A percentile compares a stretch with the other conserved stretches of the same genome.
Evolutionary conservation across 1,139 yeast genomes (phyloP).

Genomic region (Komagataea norvegica): DNA sequence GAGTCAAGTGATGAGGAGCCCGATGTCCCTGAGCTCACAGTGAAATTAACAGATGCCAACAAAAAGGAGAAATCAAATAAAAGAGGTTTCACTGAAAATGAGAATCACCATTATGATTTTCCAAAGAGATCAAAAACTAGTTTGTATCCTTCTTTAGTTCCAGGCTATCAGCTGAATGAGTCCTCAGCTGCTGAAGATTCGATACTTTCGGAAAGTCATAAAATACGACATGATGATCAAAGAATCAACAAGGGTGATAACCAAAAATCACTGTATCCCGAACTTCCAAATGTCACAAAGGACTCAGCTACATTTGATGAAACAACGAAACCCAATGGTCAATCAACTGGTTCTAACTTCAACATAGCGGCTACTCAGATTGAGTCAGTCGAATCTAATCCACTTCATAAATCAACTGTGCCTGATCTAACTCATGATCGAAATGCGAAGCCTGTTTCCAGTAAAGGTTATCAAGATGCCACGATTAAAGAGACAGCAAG

Average conservation of each 20-base stretch:
- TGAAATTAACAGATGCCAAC: neutral
- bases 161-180: slow-evolving; percentile 3
- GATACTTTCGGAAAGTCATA: neutral
- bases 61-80: neutral
- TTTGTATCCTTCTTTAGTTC: slow-evolving; percentile 9
- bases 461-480: no score
- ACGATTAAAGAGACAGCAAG: neutral
- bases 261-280: slow-evolving; percentile 6
- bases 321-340: slow-evolving; percentile 7
- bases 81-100: neutral
- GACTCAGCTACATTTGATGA: slow-evolving; percentile 1
- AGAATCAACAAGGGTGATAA: neutral
- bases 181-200: neutral
- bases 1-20: slow-evolving; percentile 18
- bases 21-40: slow-evolving; percentile 14
- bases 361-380: neutral
- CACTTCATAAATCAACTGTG: no score
- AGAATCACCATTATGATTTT: no score
- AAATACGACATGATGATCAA: neutral
- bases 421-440: no score
- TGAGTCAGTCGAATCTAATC: no score
- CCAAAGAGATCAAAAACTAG: slow-evolving; percentile 1
- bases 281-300: neutral
- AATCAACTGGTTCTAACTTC: slow-evolving; percentile 6
- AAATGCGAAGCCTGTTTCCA: no score